Percentiles rank a stretch among this genome's conserved stretches.
Evolutionary conservation across 202 grass and related monocot species (phyloP).

Genomic region (Digitaria exilis): DNA sequence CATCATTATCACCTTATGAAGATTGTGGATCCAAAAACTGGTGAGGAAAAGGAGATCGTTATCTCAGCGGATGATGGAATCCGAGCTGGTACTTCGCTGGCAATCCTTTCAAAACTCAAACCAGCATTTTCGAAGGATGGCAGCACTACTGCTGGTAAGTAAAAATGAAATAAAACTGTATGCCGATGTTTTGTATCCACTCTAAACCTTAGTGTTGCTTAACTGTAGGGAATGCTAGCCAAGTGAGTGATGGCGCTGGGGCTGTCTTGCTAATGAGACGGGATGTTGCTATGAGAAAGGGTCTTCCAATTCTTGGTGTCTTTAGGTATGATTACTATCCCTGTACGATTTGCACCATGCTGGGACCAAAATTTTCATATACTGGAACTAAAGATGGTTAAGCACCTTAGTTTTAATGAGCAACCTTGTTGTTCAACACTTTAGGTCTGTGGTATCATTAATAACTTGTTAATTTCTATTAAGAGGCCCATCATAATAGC

Average conservation of each 20-base stretch:
- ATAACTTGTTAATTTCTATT: not conserved
- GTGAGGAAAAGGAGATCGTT: constrained; percentile 62
- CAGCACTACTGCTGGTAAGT: constrained; percentile 83
- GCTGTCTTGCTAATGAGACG: constrained; percentile 92
- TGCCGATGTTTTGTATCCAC: not conserved
- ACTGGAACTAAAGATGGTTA: not conserved
- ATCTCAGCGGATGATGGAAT: constrained; percentile 84
- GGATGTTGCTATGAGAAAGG: constrained; percentile 77
- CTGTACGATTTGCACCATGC: not conserved
- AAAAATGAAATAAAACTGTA: constrained; percentile 8
- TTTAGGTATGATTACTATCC: constrained; percentile 49
- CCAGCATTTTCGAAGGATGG: constrained; percentile 90
- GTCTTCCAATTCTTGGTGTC: constrained; percentile 74
- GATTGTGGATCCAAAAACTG: constrained; percentile 90
- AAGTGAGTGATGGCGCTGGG: constrained; percentile 93
- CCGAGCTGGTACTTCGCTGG: constrained; percentile 57
- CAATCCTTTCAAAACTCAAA: constrained; percentile 80
- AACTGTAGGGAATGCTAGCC: constrained; percentile 81
- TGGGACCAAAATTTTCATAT: not conserved
- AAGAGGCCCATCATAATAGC: not conserved
- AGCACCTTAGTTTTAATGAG: not conserved
- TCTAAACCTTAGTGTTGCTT: constrained; percentile 5
- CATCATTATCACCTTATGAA: constrained; percentile 34
- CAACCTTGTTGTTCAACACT: not conserved
- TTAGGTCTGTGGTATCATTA: not conserved